Evolutionary conservation across 139 green algal species (phyloP).

Genomic region (Spirogloea muscicola): DNA sequence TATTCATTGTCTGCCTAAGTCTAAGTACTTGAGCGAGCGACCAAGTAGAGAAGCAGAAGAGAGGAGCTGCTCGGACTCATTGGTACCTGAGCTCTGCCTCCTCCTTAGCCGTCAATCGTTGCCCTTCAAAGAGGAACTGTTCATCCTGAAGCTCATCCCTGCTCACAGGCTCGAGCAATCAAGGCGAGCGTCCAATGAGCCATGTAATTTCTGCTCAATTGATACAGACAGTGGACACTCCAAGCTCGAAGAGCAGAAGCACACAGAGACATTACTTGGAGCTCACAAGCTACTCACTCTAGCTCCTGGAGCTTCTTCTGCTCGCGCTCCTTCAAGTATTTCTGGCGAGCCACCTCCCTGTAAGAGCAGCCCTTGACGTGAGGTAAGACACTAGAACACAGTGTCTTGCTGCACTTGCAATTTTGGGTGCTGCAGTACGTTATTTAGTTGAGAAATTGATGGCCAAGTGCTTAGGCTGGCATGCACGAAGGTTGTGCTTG

Average conservation of each 20-base stretch:
- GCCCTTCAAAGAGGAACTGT: constrained; percentile 62
- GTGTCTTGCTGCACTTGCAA: constrained; percentile 2
- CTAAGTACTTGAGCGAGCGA: no score
- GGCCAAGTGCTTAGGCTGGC: not conserved
- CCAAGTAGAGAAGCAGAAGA: no score
- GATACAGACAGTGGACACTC: not conserved
- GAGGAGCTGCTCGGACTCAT: no score
- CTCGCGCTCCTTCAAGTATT: constrained; percentile 94
- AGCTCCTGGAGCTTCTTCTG: constrained; percentile 77
- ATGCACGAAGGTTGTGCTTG: no score
- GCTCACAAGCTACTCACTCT: constrained; percentile 13
- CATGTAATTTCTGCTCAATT: not conserved
- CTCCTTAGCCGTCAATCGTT: constrained; percentile 78
- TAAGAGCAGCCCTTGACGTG: constrained; percentile 43
- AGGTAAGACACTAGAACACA: not conserved
- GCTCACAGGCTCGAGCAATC: not conserved
- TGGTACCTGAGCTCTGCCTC: constrained; percentile 73
- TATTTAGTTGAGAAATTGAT: not conserved
- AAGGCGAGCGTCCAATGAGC: not conserved
- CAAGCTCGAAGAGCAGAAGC: not conserved
- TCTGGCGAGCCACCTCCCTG: constrained; percentile 81
- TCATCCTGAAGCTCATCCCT: constrained; percentile 78
- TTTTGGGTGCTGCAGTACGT: not conserved
- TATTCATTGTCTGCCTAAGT: no score
- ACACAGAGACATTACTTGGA: not conserved